These are phyloP conservation scores for Filosporella fistucella DNA, from an alignment of 495 filamentous ascomycete genomes.

Conservation along the genomic window DNA sequence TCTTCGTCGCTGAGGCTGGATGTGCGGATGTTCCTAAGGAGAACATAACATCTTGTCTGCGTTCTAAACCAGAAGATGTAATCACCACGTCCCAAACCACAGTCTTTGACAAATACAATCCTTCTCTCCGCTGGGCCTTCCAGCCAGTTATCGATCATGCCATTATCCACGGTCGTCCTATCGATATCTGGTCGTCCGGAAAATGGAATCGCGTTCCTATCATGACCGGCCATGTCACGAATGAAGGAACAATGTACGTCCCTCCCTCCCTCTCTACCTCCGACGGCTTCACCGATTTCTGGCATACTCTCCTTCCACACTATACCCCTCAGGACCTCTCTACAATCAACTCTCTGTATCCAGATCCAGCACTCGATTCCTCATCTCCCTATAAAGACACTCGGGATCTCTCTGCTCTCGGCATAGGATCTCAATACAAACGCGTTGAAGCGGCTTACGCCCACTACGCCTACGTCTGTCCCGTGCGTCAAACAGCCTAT, in stretches of 20 bases:
- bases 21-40: slow-evolving; percentile 34
- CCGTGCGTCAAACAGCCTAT: slow-evolving; percentile 56
- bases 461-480: slow-evolving; percentile 63
- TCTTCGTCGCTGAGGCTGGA: slow-evolving; percentile 42
- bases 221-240: slow-evolving; percentile 58
- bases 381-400: slow-evolving; percentile 34
- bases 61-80: slow-evolving; percentile 37
- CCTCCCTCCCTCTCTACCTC: slow-evolving; percentile 37
- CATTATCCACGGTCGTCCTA: slow-evolving; percentile 50
- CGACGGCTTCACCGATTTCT: slow-evolving; percentile 48
- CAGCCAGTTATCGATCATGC: slow-evolving; percentile 59
- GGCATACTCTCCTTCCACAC: slow-evolving; percentile 49
- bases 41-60: slow-evolving; percentile 45
- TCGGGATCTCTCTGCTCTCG: slow-evolving; percentile 24
- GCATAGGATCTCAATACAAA: slow-evolving; percentile 49
- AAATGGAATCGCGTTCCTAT: slow-evolving; percentile 53
- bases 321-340: slow-evolving; percentile 40
- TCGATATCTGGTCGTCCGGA: slow-evolving; percentile 48
- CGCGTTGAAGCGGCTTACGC: slow-evolving; percentile 58
- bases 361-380: slow-evolving; percentile 38
- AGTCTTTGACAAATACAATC: slow-evolving; percentile 49
- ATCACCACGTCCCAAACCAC: slow-evolving; percentile 42
- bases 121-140: slow-evolving; percentile 58
- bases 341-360: slow-evolving; percentile 50
- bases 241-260: slow-evolving; percentile 59